These are phyloP conservation scores for Backusella westeae DNA, from an alignment of 192 early-diverging fungal genomes.

Conservation along the genomic window DNA sequence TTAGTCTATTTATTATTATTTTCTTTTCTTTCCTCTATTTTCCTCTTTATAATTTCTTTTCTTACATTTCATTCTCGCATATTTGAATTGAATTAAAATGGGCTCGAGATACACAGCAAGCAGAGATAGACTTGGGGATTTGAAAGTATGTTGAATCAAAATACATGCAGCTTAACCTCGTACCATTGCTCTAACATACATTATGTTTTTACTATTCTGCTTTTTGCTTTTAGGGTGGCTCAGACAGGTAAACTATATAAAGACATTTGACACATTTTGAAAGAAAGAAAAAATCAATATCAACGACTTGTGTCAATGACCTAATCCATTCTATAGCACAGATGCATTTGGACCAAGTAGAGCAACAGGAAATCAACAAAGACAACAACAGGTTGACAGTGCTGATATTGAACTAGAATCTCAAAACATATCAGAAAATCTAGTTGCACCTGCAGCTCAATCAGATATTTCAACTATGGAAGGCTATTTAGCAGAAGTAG, in stretches of 20 bases:
- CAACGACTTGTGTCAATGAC: background rate
- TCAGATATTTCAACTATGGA: constrained; percentile 1
- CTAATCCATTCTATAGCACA: background rate
- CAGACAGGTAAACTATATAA: constrained; percentile 8
- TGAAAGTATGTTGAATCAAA: background rate
- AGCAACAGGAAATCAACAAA: background rate
- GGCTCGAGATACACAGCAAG: background rate
- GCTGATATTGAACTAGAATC: background rate
- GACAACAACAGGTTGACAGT: background rate
- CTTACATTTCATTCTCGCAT: background rate
- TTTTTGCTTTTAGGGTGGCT: background rate
- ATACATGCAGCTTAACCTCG: background rate
- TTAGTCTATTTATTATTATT: background rate
- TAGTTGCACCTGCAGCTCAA: constrained; percentile 6
- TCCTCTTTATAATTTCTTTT: background rate
- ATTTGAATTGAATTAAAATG: background rate
- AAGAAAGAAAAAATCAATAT: background rate
- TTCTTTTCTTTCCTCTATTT: background rate
- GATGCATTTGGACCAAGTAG: constrained; percentile 11
- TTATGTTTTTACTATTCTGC: background rate
- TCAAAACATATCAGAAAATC: background rate
- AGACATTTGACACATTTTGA: background rate
- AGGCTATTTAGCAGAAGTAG: constrained; percentile 16
- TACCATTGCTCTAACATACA: background rate
- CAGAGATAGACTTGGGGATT: constrained; percentile 10